Percentiles rank a stretch among this genome's conserved stretches.
phyloP scores from a whole-genome alignment of 1,284 basidiomycete genomes.

The Melampsora larici-populina region DNA sequence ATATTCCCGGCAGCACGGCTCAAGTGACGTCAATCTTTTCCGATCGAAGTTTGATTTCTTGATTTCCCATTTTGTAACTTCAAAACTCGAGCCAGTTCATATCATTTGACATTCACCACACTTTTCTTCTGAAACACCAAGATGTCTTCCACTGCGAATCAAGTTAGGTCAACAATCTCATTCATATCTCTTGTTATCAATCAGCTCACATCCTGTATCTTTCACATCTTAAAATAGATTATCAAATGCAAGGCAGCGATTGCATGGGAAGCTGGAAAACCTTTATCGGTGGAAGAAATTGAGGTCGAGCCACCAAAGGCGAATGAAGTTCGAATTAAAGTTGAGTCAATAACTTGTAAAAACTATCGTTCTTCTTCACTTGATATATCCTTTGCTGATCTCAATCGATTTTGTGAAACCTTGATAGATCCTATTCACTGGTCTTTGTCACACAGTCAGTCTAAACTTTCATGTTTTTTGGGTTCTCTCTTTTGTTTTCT shows the following conservation, averaged over 20 bases:
- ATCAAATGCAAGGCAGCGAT: conserved; percentile 79
- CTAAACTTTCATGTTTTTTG: not conserved
- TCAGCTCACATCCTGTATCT: not conserved
- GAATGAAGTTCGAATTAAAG: conserved; percentile 71
- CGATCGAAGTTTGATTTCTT: too few relatives aligned
- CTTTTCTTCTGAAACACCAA: not conserved
- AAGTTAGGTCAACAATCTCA: conserved; percentile 3
- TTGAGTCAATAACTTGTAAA: conserved; percentile 2
- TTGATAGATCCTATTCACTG: conserved; percentile 54
- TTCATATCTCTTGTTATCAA: conserved; percentile 1
- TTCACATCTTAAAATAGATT: conserved; percentile 52
- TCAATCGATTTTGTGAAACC: not conserved
- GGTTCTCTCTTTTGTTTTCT: conserved; percentile 8
- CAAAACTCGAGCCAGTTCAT: too few relatives aligned
- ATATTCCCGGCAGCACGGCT: too few relatives aligned
- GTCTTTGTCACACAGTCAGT: conserved; percentile 84
- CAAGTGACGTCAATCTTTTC: too few relatives aligned
- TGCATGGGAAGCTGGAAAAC: conserved; percentile 88
- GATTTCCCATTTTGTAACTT: too few relatives aligned
- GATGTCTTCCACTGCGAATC: conserved; percentile 3
- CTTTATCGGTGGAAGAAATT: conserved; percentile 82
- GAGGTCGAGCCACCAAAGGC: conserved; percentile 86
- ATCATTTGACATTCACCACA: too few relatives aligned
- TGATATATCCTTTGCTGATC: conserved; percentile 68
- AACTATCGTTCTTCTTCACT: conserved; percentile 64